Percentiles rank a stretch among this genome's conserved stretches.
These are phyloP conservation scores for Aureobasidium zeae DNA, from an alignment of 2,329 filamentous ascomycete species.

Conservation along the genomic window DNA sequence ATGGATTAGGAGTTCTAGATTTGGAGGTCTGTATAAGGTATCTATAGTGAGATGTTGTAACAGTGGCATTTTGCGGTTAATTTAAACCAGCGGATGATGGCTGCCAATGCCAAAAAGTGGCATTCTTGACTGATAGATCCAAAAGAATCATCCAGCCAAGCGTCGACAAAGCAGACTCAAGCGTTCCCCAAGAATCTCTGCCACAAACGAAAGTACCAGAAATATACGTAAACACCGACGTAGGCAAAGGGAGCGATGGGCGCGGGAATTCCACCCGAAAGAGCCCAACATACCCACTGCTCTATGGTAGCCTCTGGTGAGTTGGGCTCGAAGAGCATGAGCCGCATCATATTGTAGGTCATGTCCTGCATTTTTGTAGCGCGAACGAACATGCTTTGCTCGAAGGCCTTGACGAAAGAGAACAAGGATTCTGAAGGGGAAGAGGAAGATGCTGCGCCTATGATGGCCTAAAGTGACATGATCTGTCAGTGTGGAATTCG, in stretches of 20 bases:
- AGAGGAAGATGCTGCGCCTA: constrained; percentile 19
- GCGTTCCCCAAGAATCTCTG: not conserved
- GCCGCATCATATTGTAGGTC: constrained; percentile 38
- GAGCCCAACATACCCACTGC: constrained; percentile 24
- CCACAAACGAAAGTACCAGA: constrained; percentile 17
- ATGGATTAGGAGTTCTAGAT: too few relatives aligned
- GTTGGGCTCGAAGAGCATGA: constrained; percentile 42
- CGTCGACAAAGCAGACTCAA: too few relatives aligned
- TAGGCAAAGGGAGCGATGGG: constrained; percentile 18
- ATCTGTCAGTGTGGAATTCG: too few relatives aligned
- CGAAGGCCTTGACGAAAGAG: constrained; percentile 25
- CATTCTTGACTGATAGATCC: too few relatives aligned
- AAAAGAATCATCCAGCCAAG: too few relatives aligned
- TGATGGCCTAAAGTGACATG: too few relatives aligned
- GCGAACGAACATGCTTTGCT: constrained; percentile 31
- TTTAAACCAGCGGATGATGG: too few relatives aligned
- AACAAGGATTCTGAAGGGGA: constrained; percentile 21
- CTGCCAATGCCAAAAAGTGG: too few relatives aligned
- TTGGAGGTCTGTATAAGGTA: too few relatives aligned
- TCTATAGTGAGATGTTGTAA: too few relatives aligned
- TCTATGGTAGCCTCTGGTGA: constrained; percentile 39
- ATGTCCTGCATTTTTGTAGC: constrained; percentile 28
- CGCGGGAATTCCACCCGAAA: constrained; percentile 20
- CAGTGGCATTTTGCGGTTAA: too few relatives aligned
- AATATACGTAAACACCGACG: constrained; percentile 25